Conservation (phyloP, 2,329 filamentous ascomycete genomes). For the Spiromastix sp. region DNA sequence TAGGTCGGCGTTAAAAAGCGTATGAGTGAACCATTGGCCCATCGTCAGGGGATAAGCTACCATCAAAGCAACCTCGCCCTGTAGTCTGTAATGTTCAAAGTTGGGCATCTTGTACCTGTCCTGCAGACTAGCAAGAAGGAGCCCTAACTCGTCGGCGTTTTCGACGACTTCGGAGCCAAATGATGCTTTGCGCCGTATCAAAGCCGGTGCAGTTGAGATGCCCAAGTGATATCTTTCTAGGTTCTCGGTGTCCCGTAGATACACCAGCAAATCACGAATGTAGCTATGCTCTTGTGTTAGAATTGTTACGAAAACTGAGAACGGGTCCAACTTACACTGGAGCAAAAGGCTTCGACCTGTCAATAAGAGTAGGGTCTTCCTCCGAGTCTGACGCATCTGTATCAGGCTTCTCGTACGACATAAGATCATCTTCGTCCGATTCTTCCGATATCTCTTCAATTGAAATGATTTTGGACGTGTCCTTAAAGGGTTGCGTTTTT, state of each 20-base stretch:
- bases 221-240: slow-evolving; percentile 77
- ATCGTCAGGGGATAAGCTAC: slow-evolving; percentile 66
- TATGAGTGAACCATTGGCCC: slow-evolving; percentile 72
- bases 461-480: slow-evolving; percentile 37
- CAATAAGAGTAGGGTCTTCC: slow-evolving; percentile 79
- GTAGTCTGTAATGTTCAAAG: slow-evolving; percentile 65
- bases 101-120: slow-evolving; percentile 74
- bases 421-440: slow-evolving; percentile 56
- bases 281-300: slow-evolving; percentile 42
- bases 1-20: slow-evolving; percentile 87
- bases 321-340: slow-evolving; percentile 53
- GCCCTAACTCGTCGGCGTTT: slow-evolving; percentile 70
- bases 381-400: slow-evolving; percentile 86
- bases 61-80: slow-evolving; percentile 73
- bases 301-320: neutral
- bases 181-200: slow-evolving; percentile 80
- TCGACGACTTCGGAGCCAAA: slow-evolving; percentile 83
- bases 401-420: slow-evolving; percentile 73
- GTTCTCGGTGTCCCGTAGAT: slow-evolving; percentile 69
- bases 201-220: slow-evolving; percentile 60
- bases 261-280: slow-evolving; percentile 70
- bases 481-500: slow-evolving; percentile 5
- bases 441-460: slow-evolving; percentile 54
- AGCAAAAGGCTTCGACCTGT: slow-evolving; percentile 68
- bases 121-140: slow-evolving; percentile 66